Conservation (phyloP, 257 asterid species). For the Salvia rosmarinus region DNA sequence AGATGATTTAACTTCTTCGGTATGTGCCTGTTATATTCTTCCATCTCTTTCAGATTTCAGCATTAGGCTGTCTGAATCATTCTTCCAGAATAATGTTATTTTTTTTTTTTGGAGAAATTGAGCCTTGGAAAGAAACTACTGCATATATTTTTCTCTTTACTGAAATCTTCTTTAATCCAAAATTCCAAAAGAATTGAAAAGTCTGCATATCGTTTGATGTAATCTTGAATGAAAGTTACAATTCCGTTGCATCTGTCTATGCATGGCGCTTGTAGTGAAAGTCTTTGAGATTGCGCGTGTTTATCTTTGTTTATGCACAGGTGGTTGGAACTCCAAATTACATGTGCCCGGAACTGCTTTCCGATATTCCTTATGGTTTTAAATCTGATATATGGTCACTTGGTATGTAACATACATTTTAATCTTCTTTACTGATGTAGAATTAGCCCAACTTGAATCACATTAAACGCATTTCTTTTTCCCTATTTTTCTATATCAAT, state of each 20-base stretch:
- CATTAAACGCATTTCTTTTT: background rate
- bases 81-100: background rate
- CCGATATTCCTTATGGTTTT: constrained; percentile 97
- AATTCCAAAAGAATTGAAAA: too few species aligned
- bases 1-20: constrained; percentile 98
- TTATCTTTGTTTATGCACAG: constrained; percentile 40
- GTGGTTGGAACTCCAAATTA: constrained; percentile 99
- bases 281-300: constrained; percentile 14
- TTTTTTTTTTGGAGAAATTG: background rate
- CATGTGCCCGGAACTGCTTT: constrained; percentile 99
- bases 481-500: constrained; percentile 14
- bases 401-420: constrained; percentile 53
- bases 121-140: background rate
- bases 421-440: background rate
- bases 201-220: background rate
- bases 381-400: constrained; percentile 99
- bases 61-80: constrained; percentile 15
- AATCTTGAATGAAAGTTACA: background rate
- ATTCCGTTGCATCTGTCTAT: too few species aligned
- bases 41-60: background rate
- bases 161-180: too few species aligned
- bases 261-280: background rate
- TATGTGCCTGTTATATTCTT: constrained; percentile 43
- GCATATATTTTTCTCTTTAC: background rate
- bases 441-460: background rate